Percentiles rank a stretch among this genome's conserved stretches.
Evolutionary conservation across 2,329 filamentous ascomycete genomes (phyloP).

Genomic region (Ophiostoma tasmaniense): DNA sequence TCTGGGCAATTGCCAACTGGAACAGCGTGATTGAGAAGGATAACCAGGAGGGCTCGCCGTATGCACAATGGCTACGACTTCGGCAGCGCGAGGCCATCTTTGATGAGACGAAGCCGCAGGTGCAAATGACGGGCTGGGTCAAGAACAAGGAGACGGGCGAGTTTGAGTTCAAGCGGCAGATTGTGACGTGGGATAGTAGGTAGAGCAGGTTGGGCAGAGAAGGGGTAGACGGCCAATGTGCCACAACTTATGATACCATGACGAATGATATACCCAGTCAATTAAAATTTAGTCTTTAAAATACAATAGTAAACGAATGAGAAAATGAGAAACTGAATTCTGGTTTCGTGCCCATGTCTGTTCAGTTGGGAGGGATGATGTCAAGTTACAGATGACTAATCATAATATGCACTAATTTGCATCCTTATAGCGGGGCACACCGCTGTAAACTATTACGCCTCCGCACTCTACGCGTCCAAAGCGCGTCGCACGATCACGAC

Average conservation of each 20-base stretch:
- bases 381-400: background rate
- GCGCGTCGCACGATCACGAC: background rate
- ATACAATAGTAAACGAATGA: no score
- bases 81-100: slow-evolving; percentile 18
- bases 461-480: background rate
- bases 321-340: no score
- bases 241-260: background rate
- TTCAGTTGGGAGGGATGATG: background rate
- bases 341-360: no score
- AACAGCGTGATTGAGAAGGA: slow-evolving; percentile 24
- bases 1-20: slow-evolving; percentile 31
- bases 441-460: background rate
- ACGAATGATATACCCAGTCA: background rate
- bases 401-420: background rate
- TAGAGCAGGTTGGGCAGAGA: background rate
- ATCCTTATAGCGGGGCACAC: background rate
- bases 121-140: slow-evolving; percentile 13
- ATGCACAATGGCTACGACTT: slow-evolving; percentile 26
- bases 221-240: background rate
- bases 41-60: slow-evolving; percentile 28
- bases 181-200: slow-evolving; percentile 12
- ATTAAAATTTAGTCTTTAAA: background rate
- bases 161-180: slow-evolving; percentile 14
- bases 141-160: slow-evolving; percentile 12
- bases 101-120: slow-evolving; percentile 16